Evolutionary conservation across 805 yeast genomes (phyloP).

Genomic region (Myxozyma neotropica): DNA sequence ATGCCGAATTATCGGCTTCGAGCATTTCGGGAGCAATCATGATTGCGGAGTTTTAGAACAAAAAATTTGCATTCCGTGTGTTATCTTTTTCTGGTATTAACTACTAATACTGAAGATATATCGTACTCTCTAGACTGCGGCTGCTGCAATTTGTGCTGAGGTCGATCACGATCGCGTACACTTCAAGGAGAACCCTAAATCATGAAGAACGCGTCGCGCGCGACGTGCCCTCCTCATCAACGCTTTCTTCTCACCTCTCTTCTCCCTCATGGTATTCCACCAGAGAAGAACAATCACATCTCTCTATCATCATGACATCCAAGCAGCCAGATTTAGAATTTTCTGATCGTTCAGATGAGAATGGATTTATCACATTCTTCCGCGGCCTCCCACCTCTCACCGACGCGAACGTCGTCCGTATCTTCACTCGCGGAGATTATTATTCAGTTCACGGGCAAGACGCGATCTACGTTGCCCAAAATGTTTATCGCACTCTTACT

Average conservation of each 20-base stretch:
- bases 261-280: too few species aligned
- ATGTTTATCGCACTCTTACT: slow-evolving; percentile 78
- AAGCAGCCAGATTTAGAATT: slow-evolving; percentile 60
- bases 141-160: too few species aligned
- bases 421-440: slow-evolving; percentile 53
- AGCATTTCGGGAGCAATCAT: slow-evolving; percentile 20
- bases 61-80: background rate
- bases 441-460: slow-evolving; percentile 75
- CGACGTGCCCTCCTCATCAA: slow-evolving; percentile 6
- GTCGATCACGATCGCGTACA: too few species aligned
- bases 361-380: slow-evolving; percentile 41
- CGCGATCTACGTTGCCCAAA: slow-evolving; percentile 80
- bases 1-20: slow-evolving; percentile 14
- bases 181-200: background rate
- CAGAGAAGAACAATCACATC: too few species aligned
- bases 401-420: slow-evolving; percentile 20
- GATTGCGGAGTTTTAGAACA: too few species aligned
- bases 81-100: background rate
- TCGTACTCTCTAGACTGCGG: too few species aligned
- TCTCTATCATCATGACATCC: too few species aligned
- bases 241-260: background rate
- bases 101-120: too few species aligned
- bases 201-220: slow-evolving; percentile 3
- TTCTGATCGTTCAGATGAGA: slow-evolving; percentile 54
- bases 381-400: slow-evolving; percentile 21